phyloP scores from a whole-genome alignment of 140 eudicot species.

The Bidens hawaiensis region DNA sequence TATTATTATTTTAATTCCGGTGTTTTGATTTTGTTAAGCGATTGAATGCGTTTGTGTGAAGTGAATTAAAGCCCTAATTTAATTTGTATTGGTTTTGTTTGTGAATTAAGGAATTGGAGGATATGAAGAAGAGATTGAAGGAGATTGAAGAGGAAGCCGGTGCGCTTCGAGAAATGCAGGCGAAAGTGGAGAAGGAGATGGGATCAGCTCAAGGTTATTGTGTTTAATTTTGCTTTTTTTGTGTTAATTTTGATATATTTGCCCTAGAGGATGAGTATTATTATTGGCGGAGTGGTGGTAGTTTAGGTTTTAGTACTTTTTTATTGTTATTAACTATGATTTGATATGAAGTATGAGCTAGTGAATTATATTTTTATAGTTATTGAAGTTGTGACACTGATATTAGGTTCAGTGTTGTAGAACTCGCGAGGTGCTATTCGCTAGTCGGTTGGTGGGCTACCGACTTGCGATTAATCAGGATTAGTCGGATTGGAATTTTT shows the following conservation, averaged over 20 bases:
- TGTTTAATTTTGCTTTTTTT: neutral
- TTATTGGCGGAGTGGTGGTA: neutral
- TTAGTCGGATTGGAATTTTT: too few species aligned
- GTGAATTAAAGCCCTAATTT: slow-evolving; percentile 28
- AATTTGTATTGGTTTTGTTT: neutral
- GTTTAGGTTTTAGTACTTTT: neutral
- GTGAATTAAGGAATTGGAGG: slow-evolving; percentile 42
- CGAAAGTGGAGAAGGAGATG: slow-evolving; percentile 69
- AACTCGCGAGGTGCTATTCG: too few species aligned
- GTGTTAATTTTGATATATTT: too few species aligned
- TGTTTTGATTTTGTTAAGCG: neutral
- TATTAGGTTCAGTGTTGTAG: too few species aligned
- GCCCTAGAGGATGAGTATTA: neutral
- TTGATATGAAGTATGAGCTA: neutral
- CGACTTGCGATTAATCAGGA: too few species aligned
- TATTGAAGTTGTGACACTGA: neutral
- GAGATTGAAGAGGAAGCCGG: slow-evolving; percentile 73
- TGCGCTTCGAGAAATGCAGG: slow-evolving; percentile 73
- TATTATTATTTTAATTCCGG: too few species aligned
- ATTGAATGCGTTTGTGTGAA: slow-evolving; percentile 14
- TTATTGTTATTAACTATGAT: neutral
- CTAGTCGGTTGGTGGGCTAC: too few species aligned
- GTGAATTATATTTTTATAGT: too few species aligned
- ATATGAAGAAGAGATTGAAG: slow-evolving; percentile 60
- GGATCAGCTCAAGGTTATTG: slow-evolving; percentile 52